Evolutionary conservation across 495 filamentous ascomycete genomes (phyloP), one percentile per base, ranked within the genome.

Genomic region (Penicillium cinerascens): DNA sequence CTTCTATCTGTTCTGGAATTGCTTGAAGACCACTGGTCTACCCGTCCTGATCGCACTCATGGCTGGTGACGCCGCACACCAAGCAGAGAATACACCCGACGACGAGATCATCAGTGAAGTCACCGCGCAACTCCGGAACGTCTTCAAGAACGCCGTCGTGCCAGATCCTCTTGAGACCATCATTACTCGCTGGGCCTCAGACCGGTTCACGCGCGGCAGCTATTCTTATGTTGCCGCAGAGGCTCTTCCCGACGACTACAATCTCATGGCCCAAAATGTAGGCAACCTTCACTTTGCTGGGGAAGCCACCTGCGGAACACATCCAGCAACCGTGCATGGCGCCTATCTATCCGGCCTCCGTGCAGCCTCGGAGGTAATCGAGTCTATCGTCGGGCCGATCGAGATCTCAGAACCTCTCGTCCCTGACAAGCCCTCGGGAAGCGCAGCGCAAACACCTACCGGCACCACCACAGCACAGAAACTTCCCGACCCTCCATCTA

Each of bases 1-100:
- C 9, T 96, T 93, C 73, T 99, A 97, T 61, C 81, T 97, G 58
- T 97, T 96, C 81, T 97, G 95, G 83, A 97, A 99, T 63, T 87
- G 89, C 51, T 84, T 90, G 51, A 87, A 89, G 52, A 95, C 89
- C 2, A 89, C 88, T 43, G 93, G 93, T 6, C 76, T 91, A 27
- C 93, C 93, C 4, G 87, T 88, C 4, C 74, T 98, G 16, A 81
- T 97, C 40, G 95, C 91, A 16, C 81, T 99, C 27, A 97, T 99
- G 95, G 91, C 92, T 38, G 93, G 93, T 17, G 88, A 97, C 60
- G 87, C 93, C n/a, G 95, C 92, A 23, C 84, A 87, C 53, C 83
- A 95, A 55, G 87, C 89, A 1, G 93, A 99, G 69, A 74, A 71
- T 39, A 86, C 80, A 9, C 76, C 80, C 43, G 87, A 96, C 61